Evolutionary conservation across 2,329 filamentous ascomycete genomes (phyloP).

Genomic region (Sarocladiaceae sp.): DNA sequence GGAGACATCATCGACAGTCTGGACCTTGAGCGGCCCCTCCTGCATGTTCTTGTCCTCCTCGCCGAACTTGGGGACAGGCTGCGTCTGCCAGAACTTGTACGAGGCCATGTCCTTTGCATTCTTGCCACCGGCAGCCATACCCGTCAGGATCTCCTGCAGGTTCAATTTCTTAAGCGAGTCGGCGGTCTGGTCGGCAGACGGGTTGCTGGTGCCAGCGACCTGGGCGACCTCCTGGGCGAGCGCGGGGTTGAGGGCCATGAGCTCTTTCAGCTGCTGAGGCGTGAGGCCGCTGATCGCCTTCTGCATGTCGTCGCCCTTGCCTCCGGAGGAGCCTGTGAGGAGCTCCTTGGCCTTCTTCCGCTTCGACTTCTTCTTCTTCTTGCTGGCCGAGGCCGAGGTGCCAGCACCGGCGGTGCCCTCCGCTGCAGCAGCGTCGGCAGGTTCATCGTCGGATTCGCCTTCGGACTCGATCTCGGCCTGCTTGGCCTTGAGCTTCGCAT

Average conservation of each 20-base stretch:
- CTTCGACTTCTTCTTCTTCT: conserved; percentile 63
- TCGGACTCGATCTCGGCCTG: conserved; percentile 39
- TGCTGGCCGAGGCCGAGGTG: conserved; percentile 24
- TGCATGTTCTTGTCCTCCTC: conserved; percentile 48
- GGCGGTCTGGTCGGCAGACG: conserved; percentile 36
- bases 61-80: conserved; percentile 84
- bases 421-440: conserved; percentile 26
- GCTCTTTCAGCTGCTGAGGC: conserved; percentile 53
- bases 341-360: conserved; percentile 52
- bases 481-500: conserved; percentile 39
- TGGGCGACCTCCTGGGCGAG: conserved; percentile 52
- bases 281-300: conserved; percentile 49
- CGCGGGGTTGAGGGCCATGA: conserved; percentile 67
- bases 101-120: conserved; percentile 94
- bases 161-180: conserved; percentile 56
- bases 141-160: conserved; percentile 67
- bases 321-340: conserved; percentile 28
- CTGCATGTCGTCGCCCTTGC: conserved; percentile 35
- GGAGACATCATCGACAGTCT: conserved; percentile 71
- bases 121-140: conserved; percentile 70
- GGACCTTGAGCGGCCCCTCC: conserved; percentile 79
- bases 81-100: conserved; percentile 98
- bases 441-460: conserved; percentile 32
- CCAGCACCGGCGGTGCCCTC: conserved; percentile 18
- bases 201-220: conserved; percentile 27